phyloP scores from a whole-genome alignment of 805 yeast species.

The Yarrowia sp. region DNA sequence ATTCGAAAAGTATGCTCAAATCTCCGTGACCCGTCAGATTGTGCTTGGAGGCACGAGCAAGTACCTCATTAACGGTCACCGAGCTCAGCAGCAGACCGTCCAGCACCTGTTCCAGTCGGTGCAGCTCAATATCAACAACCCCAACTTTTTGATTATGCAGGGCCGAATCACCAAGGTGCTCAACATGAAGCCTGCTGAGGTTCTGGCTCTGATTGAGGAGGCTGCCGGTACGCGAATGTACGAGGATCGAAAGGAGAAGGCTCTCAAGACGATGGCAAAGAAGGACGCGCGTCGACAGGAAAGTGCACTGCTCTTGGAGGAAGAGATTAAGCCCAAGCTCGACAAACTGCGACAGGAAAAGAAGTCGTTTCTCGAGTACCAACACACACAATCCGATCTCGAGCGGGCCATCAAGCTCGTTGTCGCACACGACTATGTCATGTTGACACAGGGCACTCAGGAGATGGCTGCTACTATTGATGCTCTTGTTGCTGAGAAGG shows the following conservation, averaged over 20 bases:
- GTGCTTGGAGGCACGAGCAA: constrained; percentile 89
- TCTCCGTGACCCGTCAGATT: constrained; percentile 89
- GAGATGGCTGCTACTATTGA: constrained; percentile 41
- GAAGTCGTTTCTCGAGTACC: constrained; percentile 78
- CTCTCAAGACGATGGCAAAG: constrained; percentile 86
- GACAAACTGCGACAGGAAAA: constrained; percentile 79
- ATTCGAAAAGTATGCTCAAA: constrained; percentile 69
- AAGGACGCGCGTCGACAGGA: constrained; percentile 82
- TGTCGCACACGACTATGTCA: constrained; percentile 69
- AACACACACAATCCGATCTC: constrained; percentile 74
- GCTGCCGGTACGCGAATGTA: constrained; percentile 98
- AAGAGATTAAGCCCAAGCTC: constrained; percentile 91
- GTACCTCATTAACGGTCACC: constrained; percentile 90
- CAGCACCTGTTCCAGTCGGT: constrained; percentile 88
- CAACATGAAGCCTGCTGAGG: constrained; percentile 92
- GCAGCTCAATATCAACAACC: constrained; percentile 93
- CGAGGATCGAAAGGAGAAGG: constrained; percentile 89
- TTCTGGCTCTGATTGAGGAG: constrained; percentile 87
- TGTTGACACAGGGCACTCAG: constrained; percentile 44
- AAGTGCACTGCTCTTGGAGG: constrained; percentile 66
- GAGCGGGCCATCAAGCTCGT: constrained; percentile 73
- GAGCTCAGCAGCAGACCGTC: constrained; percentile 93
- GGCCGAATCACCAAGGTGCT: constrained; percentile 96
- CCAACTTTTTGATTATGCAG: constrained; percentile 97
- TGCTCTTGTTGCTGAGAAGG: constrained; percentile 34